A percentile compares a stretch with the other conserved stretches of the same genome.
These are phyloP conservation scores for Phaeosphaeria sp. DNA, from an alignment of 2,329 filamentous ascomycete genomes.

Conservation along the genomic window DNA sequence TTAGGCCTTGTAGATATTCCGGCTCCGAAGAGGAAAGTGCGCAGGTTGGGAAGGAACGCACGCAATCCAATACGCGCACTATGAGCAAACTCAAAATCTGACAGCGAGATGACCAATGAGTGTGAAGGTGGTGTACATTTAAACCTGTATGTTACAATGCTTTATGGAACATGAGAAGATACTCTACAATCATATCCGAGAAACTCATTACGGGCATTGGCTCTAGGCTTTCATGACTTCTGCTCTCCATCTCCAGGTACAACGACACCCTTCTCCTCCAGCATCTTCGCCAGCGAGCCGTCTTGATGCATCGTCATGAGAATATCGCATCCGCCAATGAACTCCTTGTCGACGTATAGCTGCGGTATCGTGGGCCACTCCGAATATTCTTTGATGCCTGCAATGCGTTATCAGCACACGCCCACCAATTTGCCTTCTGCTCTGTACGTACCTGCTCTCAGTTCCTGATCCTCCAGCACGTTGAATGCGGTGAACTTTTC, in stretches of 20 bases:
- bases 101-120: too few relatives aligned
- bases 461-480: slow-evolving; percentile 87
- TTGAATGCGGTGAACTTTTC: slow-evolving; percentile 98
- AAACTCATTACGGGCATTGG: not conserved
- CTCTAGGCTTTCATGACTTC: slow-evolving; percentile 22
- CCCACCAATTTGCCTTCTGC: not conserved
- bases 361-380: slow-evolving; percentile 99
- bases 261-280: slow-evolving; percentile 92
- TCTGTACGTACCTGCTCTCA: slow-evolving; percentile 71
- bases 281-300: slow-evolving; percentile 86
- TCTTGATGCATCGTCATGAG: slow-evolving; percentile 97
- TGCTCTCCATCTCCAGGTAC: slow-evolving; percentile 54
- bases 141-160: not conserved
- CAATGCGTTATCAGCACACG: slow-evolving; percentile 19
- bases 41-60: not conserved
- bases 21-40: slow-evolving; percentile 13
- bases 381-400: slow-evolving; percentile 98
- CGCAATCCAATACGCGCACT: too few relatives aligned
- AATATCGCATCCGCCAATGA: slow-evolving; percentile 97
- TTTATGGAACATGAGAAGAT: not conserved
- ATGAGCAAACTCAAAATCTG: too few relatives aligned
- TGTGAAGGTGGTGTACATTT: not conserved
- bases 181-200: slow-evolving; percentile 3
- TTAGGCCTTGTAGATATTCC: slow-evolving; percentile 5
- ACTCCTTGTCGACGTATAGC: slow-evolving; percentile 93